Conservation (phyloP, 306 rosid species). For the Prunus campanulata region DNA sequence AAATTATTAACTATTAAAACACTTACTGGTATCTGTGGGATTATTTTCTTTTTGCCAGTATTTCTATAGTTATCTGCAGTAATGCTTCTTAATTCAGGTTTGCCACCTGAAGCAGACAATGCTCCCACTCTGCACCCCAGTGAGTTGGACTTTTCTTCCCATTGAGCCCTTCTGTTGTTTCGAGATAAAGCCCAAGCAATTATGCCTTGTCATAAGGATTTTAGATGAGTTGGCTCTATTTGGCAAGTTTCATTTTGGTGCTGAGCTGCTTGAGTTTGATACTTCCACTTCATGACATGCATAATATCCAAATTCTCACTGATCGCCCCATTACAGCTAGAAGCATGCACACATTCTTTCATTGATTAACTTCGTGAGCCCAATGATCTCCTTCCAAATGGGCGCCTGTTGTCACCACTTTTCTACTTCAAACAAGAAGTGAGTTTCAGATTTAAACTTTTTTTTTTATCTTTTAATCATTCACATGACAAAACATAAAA, state of each 20-base stretch:
- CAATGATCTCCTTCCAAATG: constrained; percentile 75
- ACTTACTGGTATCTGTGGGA: not conserved
- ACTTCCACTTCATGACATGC: constrained; percentile 2
- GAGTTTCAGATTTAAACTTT: constrained; percentile 24
- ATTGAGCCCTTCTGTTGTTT: not conserved
- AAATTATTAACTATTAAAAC: not conserved
- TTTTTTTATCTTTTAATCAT: not conserved
- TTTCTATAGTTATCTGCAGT: constrained; percentile 2
- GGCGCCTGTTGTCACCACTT: constrained; percentile 75
- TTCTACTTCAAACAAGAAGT: constrained; percentile 95
- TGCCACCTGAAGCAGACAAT: constrained; percentile 99
- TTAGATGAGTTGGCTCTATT: not conserved
- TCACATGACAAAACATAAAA: too few species aligned
- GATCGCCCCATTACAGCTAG: constrained; percentile 57
- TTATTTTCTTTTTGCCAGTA: not conserved
- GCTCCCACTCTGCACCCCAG: constrained; percentile 86
- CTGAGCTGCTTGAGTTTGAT: constrained; percentile 1
- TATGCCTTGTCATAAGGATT: not conserved
- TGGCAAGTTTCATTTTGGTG: constrained; percentile 17
- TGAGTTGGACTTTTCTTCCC: constrained; percentile 36
- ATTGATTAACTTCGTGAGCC: constrained; percentile 91
- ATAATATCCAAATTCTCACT: constrained; percentile 1
- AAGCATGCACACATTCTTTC: constrained; percentile 90
- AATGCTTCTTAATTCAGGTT: constrained; percentile 51
- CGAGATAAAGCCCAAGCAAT: constrained; percentile 3